Conservation (phyloP, 352 stramenopile genomes). For the Phytophthora quininea region DNA sequence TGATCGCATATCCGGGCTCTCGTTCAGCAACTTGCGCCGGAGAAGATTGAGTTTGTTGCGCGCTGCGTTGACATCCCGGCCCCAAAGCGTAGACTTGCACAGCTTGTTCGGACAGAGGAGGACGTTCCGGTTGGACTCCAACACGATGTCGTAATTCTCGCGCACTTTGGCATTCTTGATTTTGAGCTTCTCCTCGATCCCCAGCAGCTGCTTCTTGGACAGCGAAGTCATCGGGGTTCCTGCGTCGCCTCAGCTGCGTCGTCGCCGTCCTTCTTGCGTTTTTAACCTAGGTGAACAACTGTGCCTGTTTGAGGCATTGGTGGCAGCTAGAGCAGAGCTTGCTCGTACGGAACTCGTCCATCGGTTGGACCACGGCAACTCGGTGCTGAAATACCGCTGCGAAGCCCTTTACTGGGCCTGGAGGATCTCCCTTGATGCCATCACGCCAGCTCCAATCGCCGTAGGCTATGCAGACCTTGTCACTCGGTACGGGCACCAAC, state of each 20-base stretch:
- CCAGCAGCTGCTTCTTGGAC: constrained; percentile 11
- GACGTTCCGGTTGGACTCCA: constrained; percentile 20
- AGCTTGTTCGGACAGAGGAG: constrained; percentile 21
- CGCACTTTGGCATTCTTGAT: constrained; percentile 6
- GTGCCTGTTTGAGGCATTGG: constrained; percentile 3
- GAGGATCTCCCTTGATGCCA: constrained; percentile 14
- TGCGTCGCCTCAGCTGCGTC: neutral
- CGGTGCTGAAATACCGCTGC: constrained; percentile 9
- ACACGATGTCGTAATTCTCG: constrained; percentile 8
- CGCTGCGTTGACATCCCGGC: neutral
- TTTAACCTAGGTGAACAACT: neutral
- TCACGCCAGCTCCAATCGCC: constrained; percentile 11
- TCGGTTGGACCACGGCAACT: constrained; percentile 7
- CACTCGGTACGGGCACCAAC: neutral
- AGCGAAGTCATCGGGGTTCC: neutral
- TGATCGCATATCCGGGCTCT: neutral
- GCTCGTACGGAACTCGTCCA: constrained; percentile 26
- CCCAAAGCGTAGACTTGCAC: constrained; percentile 15
- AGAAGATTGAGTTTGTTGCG: neutral
- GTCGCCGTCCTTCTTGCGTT: neutral
- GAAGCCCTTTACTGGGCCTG: constrained; percentile 18
- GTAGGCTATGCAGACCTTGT: constrained; percentile 16
- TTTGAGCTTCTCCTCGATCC: constrained; percentile 9
- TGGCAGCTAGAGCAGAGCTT: constrained; percentile 17
- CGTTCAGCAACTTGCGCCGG: neutral